These are phyloP conservation scores for Dioscorea alata DNA, from an alignment of 106 monocot species.

Conservation along the genomic window DNA sequence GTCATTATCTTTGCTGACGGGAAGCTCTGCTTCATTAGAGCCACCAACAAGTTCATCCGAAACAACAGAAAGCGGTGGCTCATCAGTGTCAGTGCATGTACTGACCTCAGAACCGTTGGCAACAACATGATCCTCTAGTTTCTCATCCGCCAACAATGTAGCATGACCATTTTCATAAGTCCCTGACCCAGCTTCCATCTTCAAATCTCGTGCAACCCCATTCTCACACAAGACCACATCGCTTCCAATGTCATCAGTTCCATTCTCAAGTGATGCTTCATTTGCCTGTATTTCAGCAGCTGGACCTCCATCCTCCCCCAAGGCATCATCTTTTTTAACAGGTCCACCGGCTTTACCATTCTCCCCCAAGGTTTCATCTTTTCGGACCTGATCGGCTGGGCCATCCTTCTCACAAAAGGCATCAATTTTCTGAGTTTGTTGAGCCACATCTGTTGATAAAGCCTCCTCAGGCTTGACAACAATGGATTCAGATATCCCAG, in stretches of 20 bases:
- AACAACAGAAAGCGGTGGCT: neutral
- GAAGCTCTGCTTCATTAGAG: neutral
- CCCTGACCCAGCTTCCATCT: neutral
- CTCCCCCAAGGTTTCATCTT: neutral
- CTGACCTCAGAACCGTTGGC: neutral
- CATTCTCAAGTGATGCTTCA: neutral
- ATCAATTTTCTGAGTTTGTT: neutral
- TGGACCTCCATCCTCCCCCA: neutral
- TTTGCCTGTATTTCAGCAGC: neutral
- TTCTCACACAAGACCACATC: neutral
- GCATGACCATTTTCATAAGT: neutral
- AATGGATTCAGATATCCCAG: neutral
- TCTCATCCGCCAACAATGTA: neutral
- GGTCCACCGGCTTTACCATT: neutral
- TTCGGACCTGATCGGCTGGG: neutral
- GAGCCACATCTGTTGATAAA: neutral
- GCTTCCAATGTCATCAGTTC: neutral
- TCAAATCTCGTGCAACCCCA: neutral
- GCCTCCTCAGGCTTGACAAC: neutral
- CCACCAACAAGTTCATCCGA: neutral
- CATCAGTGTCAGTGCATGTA: neutral
- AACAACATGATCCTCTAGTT: neutral
- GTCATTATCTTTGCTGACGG: slow-evolving; percentile 8
- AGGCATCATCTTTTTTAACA: neutral
- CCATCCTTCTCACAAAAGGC: neutral